These are phyloP conservation scores for Fusarium phyllophilum DNA, from an alignment of 2,329 filamentous ascomycete genomes.

Conservation along the genomic window DNA sequence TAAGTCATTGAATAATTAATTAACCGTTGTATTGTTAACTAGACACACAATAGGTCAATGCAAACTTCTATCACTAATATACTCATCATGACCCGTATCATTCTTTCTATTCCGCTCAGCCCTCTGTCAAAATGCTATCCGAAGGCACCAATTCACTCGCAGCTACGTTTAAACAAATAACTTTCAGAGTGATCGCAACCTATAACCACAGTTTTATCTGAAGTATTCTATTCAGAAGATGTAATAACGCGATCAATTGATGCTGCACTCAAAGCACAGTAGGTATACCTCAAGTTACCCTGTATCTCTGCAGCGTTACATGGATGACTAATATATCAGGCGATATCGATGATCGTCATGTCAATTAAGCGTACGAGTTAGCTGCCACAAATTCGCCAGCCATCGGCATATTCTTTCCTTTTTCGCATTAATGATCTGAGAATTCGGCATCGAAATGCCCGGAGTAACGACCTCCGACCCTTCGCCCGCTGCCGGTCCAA, in stretches of 20 bases:
- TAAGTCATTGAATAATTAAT: rapidly evolving
- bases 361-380: not conserved
- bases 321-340: not conserved
- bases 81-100: too few species aligned
- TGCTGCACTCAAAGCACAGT: too few species aligned
- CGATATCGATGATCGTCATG: rapidly evolving
- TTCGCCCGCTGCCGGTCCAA: not conserved
- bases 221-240: rapidly evolving
- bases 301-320: rapidly evolving
- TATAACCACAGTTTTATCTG: rapidly evolving
- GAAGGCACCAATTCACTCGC: rapidly evolving
- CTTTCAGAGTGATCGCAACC: too few species aligned
- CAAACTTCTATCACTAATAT: too few species aligned
- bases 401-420: not conserved
- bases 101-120: too few species aligned
- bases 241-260: rapidly evolving
- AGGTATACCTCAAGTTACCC: not conserved
- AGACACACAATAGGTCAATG: not conserved
- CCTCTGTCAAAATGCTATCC: too few species aligned
- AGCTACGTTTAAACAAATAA: not conserved
- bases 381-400: rapidly evolving
- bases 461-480: not conserved
- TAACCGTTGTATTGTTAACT: rapidly evolving
- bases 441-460: not conserved
- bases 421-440: not conserved